Base-by-base conservation (phyloP, 139 green algal genomes). In the Volvox reticuliferus region DNA sequence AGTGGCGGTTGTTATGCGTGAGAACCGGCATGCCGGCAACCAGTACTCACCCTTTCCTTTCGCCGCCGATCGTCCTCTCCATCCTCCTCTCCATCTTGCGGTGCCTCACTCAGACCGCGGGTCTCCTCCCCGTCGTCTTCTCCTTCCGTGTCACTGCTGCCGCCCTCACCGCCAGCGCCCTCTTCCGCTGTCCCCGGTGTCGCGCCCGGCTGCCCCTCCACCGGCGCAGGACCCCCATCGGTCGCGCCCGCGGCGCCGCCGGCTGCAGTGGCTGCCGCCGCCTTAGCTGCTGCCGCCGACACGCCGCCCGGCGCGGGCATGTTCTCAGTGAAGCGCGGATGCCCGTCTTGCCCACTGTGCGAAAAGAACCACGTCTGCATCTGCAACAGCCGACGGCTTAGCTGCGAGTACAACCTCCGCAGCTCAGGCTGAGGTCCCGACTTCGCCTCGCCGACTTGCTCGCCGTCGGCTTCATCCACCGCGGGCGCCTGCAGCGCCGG, bases 301-400 rank as follows among this genome's bases (percentile, higher is more conserved):
- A 30, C 26, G 21, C 36, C 83, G 26, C 83, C 83, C 12, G 83
- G 83, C 35, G 83, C 67, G 26, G 83, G 83, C 83, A 89, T 89
- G 1, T 80, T 89, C 83, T 89, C 83, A 28, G 68, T 80, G 83
- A 89, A 89, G 12, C 83, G 67, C 67, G 83, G 83, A 24, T 89
- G 83, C 67, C 83, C 83, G 67, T 89, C 83, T 68, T 89, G 83
- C 67, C 33, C 36, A 24, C 36, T 69, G 83, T 89, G 83, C 67
- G 26, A 17, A 26, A 89, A 89, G 36, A 89, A 80, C 83, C 83
- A 89, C n/a, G 5, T 12, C 83, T 89, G 83, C 83, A 89, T 68
- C 67, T 89, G 26, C 67, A 89, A 22, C 36, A 89, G 68, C 83
- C 83, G 67, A 68, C 83, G 24, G 26, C 36, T 68, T 5, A 89